Evolutionary conservation across 495 filamentous ascomycete species (phyloP).

Genomic region (Penicillium chermesinum): DNA sequence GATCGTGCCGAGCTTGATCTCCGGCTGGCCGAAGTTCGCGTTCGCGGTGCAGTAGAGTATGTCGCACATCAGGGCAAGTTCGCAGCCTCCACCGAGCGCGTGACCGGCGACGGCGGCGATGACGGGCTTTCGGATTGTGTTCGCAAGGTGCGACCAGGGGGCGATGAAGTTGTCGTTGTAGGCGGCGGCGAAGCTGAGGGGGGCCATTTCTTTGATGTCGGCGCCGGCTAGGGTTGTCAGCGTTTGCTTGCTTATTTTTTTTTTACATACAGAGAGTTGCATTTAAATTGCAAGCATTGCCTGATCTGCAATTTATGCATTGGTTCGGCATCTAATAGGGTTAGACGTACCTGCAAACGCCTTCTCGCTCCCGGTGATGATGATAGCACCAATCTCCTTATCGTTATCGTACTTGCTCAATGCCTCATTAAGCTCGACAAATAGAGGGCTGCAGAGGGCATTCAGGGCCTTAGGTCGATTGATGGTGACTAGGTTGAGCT

Average conservation of each 20-base stretch:
- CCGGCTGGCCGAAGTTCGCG: conserved; percentile 91
- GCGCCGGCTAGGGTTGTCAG: conserved; percentile 61
- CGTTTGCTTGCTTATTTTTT: too few species aligned
- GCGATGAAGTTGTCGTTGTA: conserved; percentile 90
- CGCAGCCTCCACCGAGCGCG: conserved; percentile 91
- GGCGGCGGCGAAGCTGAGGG: conserved; percentile 77
- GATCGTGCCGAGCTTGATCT: conserved; percentile 90
- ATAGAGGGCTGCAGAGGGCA: conserved; percentile 81
- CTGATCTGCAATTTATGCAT: neutral
- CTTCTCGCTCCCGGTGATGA: conserved; percentile 81
- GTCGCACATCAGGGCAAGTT: conserved; percentile 97
- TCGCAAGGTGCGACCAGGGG: conserved; percentile 80
- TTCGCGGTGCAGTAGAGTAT: conserved; percentile 80
- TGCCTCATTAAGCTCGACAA: conserved; percentile 81
- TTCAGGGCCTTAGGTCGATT: conserved; percentile 94
- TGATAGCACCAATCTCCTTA: conserved; percentile 63
- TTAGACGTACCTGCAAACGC: conserved; percentile 67
- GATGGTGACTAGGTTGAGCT: conserved; percentile 63
- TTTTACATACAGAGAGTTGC: too few species aligned
- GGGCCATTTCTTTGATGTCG: conserved; percentile 98
- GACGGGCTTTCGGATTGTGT: conserved; percentile 79
- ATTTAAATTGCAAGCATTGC: neutral
- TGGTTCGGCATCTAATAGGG: neutral
- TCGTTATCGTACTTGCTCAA: conserved; percentile 67
- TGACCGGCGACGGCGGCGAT: conserved; percentile 92